Conservation (phyloP, 164 flowering plant genomes). For the Berberis vulgaris region DNA sequence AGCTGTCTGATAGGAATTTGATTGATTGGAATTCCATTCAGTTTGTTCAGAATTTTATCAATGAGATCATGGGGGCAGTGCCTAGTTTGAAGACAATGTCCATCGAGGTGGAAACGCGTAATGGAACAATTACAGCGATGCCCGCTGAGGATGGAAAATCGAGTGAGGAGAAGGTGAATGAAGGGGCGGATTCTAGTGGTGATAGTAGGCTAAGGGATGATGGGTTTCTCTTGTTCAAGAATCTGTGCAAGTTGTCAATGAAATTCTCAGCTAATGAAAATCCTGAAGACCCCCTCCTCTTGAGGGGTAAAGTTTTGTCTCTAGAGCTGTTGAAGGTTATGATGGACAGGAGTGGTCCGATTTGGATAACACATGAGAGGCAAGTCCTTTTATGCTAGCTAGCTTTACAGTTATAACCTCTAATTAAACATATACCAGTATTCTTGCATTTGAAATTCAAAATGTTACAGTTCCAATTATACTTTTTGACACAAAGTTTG, state of each 20-base stretch:
- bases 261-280: slow-evolving; percentile 81
- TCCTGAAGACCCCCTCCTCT: slow-evolving; percentile 73
- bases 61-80: slow-evolving; percentile 46
- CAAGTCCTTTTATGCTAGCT: slow-evolving; percentile 16
- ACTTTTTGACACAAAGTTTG: too few relatives aligned
- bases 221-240: slow-evolving; percentile 74
- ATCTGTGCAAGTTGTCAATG: slow-evolving; percentile 91
- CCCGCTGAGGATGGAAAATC: slow-evolving; percentile 9
- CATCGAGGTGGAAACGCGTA: slow-evolving; percentile 11
- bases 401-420: neutral
- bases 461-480: too few relatives aligned
- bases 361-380: slow-evolving; percentile 86
- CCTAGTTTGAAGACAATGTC: slow-evolving; percentile 13
- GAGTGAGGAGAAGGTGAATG: slow-evolving; percentile 16
- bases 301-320: slow-evolving; percentile 90
- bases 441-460: too few relatives aligned
- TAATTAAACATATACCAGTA: too few relatives aligned
- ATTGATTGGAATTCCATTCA: slow-evolving; percentile 69
- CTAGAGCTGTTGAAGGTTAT: slow-evolving; percentile 76
- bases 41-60: slow-evolving; percentile 62
- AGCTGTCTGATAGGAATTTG: slow-evolving; percentile 69
- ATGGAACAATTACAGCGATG: slow-evolving; percentile 12
- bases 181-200: slow-evolving; percentile 1
- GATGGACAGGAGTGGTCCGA: slow-evolving; percentile 66
- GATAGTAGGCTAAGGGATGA: slow-evolving; percentile 78